Base-by-base conservation (phyloP, 2,329 filamentous ascomycete species). In the Aspergillus brasiliensis region DNA sequence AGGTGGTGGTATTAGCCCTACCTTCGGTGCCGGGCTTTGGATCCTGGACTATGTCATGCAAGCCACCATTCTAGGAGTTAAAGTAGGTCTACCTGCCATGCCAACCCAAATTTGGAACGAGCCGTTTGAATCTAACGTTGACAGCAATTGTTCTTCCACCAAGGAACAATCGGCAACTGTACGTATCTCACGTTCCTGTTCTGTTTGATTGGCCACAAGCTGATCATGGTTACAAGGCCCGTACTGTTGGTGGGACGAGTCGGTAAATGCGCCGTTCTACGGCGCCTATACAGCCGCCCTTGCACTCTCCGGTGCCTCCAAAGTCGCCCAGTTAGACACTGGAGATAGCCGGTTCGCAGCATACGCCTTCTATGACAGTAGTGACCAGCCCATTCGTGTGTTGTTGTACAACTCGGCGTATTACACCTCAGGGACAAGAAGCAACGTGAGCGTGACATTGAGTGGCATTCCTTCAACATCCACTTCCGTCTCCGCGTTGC, bases 211-310 rank as follows among this genome's bases (percentile, higher is more conserved):
- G 15, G 15, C 17, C 27, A 47, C 19, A 51, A 25, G n/a, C 25
- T 42, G 34, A 31, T 11, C 13, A 6, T n/a, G 10, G 10, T 5
- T 15, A 2, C 13, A 13, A 75, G 73, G 72, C 61, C 76, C 79
- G 62, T 82, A 82, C 65, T 81, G 79, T 67, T 82, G 77, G 73
- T 82, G 78, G 76, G 79, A 78, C 2, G 71, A 78, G 3, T 75
- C 69, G 44, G 83, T 83, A 75, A 81, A 81, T 0, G 76, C 80
- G 0, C 81, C 83, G 0, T 85, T 83, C 65, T 84, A 82, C 58
- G 82, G 82, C 3, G 82, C 82, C 0, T 81, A 80, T 49, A 78
- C 78, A 3, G 81, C 81, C 1, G 76, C 78, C 2, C 76, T 80
- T n/a, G 70, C 81, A 1, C 67, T 83, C 27, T 79, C 80, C 1